phyloP scores from a whole-genome alignment of 148 eudicot genomes.

The Arbutus unedo region DNA sequence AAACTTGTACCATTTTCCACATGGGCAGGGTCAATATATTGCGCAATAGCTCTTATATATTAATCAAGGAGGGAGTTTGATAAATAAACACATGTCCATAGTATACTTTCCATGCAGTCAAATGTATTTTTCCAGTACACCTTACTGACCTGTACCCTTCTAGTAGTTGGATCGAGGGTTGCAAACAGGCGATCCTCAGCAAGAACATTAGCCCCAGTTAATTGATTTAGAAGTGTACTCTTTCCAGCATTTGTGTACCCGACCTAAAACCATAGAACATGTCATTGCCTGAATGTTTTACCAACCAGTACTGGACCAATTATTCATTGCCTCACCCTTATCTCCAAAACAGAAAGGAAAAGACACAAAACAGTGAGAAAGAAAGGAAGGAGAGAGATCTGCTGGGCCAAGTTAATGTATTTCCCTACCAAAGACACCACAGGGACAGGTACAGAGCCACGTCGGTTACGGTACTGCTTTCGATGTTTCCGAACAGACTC shows the following conservation, averaged over 20 bases:
- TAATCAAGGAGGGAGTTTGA: not conserved
- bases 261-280: conserved; percentile 43
- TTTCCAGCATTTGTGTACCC: conserved; percentile 99
- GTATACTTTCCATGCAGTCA: not conserved
- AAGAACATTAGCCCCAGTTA: conserved; percentile 95
- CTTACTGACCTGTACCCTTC: conserved; percentile 86
- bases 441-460: conserved; percentile 81
- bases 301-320: not conserved
- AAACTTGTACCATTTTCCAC: not conserved
- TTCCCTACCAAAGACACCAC: conserved; percentile 84
- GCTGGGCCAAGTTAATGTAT: not conserved
- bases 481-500: conserved; percentile 93
- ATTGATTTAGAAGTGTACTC: conserved; percentile 83
- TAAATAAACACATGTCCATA: not conserved
- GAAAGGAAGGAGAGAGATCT: not conserved
- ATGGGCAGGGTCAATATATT: not conserved
- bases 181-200: conserved; percentile 95
- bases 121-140: conserved; percentile 6
- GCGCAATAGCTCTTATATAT: not conserved
- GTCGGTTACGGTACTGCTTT: conserved; percentile 78
- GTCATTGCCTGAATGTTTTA: not conserved
- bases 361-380: not conserved
- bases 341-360: not conserved
- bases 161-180: conserved; percentile 96
- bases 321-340: not conserved